Base-by-base conservation (phyloP, 2,329 filamentous ascomycete genomes). In the Trichoderma sp. region DNA sequence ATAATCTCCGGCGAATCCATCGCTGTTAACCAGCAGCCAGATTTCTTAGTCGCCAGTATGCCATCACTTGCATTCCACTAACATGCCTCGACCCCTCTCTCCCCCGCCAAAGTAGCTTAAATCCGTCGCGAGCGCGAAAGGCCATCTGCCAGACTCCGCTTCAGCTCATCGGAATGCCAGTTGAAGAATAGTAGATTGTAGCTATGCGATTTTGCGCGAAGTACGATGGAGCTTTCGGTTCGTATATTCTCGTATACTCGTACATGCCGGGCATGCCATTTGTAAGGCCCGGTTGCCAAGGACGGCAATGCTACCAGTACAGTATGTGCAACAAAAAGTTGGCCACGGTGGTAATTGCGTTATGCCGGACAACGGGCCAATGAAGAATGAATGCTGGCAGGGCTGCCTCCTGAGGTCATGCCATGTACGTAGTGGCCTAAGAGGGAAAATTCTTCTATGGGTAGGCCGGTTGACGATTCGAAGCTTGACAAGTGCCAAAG, bases 301-400 rank as follows among this genome's bases (percentile, higher is more conserved):
- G 52, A 59, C 32, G 52, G 52, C 50, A 37, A 58, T 65, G 48
- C 64, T 52, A 53, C 37, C 56, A 67, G 66, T 50, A 64, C 17
- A 32, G 27, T 25, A 32, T 35, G 29, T 32, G 13, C 37, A 22
- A 8, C 39, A 61, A 22, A 22, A 37, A 35, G n/a, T 13, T 39
- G 7, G 13, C 13, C 19, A 32, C 25, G 34, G 45, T 32, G 35
- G 56, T 25, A 54, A 29, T 25, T 59, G 15, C 27, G 3, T 19
- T 45, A 48, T 45, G 53, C 37, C 29, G 42, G 39, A 45, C 10
- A 27, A 29, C 48, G 9, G 25, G 58, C 64, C 54, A 52, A 59
- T 67, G 39, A 52, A 35, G 53, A 25, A 35, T 35, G 17, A 5
- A 65, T 42, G 59, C 45, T 27, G 42, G 58, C 58, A 13, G 32